These are phyloP conservation scores for Physaria fendleri DNA, from an alignment of 345 rosid genomes.

Conservation along the genomic window DNA sequence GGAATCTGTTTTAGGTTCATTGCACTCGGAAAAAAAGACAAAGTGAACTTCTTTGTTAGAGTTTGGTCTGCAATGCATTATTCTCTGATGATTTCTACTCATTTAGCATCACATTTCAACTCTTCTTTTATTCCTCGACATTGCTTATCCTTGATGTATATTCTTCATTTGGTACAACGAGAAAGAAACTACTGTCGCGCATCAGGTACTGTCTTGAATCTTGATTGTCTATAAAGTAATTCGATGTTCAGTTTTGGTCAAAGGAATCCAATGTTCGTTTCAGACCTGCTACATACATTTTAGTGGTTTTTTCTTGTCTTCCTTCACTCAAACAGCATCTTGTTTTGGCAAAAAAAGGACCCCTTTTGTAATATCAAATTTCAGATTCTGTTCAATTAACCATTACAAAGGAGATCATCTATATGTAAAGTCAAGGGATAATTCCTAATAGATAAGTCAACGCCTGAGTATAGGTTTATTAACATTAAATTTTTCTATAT, in stretches of 20 bases:
- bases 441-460: background rate
- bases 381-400: background rate
- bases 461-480: background rate
- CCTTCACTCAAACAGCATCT: background rate
- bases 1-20: too few relatives aligned
- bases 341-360: background rate
- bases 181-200: background rate
- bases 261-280: background rate
- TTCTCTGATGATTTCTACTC: too few relatives aligned
- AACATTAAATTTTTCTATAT: background rate
- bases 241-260: too few relatives aligned
- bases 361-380: background rate
- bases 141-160: background rate
- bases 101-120: too few relatives aligned
- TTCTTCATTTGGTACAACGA: background rate
- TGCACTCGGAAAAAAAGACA: too few relatives aligned
- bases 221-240: background rate
- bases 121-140: background rate
- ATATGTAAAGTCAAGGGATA: background rate
- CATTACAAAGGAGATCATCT: background rate
- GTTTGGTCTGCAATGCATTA: too few relatives aligned
- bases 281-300: background rate
- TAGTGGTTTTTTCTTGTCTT: background rate
- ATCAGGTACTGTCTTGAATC: too few relatives aligned
- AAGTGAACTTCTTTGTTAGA: too few relatives aligned